Base-by-base conservation (phyloP, 768 basidiomycete genomes). In the Boletus pseudopeckii region DNA sequence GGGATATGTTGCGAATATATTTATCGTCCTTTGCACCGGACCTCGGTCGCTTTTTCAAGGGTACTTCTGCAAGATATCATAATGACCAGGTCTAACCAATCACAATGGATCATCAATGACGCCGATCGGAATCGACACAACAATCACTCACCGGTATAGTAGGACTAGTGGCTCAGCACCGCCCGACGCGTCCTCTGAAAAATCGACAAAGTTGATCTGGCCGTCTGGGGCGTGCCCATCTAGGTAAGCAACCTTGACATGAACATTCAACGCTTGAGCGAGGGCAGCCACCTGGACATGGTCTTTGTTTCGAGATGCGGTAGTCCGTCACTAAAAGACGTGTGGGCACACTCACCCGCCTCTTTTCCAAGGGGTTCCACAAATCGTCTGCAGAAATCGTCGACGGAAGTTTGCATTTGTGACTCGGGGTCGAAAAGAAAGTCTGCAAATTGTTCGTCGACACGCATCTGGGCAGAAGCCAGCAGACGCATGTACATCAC, bases 241-340 rank as follows among this genome's bases (percentile, higher is more conserved):
- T 26, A 97, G 78, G 68, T 92, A 93, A 1, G 90, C 90, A 36
- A 94, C 78, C 50, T 81, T 77, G 47, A 94, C 71, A 47, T 86
- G 84, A 45, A 90, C 71, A 20, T 78, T 69, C 28, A 95, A 71
- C 0, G 85, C 87, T 33, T 80, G 75, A 17, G 86, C 79, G 11
- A 96, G 75, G 1, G 93, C 92, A 34, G 80, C 79, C 57, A 95
- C 87, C 62, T 92, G 88, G 11, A 88, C 84, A 58, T 95, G 86
- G 60, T 95, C 93, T 83, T 67, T 47, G 22, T 45, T 32, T 39
- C 20, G 34, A 49, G 17, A 54, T 49, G 13, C n/a, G 20, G 41
- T 24, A 38, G 32, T 33, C 32, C 17, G 9, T 56, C 28, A 8
- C 20, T 11, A 15, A 17, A 36, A 18, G 33, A 24, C 7, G 11